These are phyloP conservation scores for Yarrowia osloensis DNA, from an alignment of 805 yeast species.

Conservation along the genomic window DNA sequence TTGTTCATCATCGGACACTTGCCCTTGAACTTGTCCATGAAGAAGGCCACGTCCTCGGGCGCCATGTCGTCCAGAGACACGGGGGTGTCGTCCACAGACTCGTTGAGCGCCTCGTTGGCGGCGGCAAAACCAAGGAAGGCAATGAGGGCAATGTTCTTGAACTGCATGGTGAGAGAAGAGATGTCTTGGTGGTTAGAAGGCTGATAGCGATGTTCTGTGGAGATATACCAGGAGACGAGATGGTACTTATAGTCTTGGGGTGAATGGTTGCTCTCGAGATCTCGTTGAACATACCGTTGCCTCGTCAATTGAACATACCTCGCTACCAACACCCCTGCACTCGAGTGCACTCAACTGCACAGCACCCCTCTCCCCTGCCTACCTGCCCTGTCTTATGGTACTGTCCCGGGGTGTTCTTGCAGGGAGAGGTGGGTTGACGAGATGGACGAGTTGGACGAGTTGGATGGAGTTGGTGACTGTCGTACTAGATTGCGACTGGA, in stretches of 20 bases:
- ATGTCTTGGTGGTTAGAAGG: neutral
- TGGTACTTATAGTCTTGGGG: neutral
- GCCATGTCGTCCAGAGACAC: neutral
- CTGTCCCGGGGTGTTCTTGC: neutral
- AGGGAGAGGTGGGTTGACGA: too few species aligned
- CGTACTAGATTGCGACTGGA: too few species aligned
- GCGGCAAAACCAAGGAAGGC: constrained; percentile 9
- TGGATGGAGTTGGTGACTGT: too few species aligned
- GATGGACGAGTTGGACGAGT: too few species aligned
- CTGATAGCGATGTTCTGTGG: neutral
- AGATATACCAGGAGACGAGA: neutral
- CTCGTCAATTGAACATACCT: neutral
- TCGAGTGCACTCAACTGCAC: too few species aligned
- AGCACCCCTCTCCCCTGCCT: neutral
- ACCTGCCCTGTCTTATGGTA: neutral
- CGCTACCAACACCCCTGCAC: neutral
- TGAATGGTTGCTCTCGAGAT: neutral
- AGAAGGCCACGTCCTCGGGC: constrained; percentile 18
- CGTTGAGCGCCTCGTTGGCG: neutral
- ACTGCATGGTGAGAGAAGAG: neutral
- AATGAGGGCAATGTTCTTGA: constrained; percentile 20
- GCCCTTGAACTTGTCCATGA: constrained; percentile 15
- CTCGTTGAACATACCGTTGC: too few species aligned
- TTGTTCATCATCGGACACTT: constrained; percentile 6
- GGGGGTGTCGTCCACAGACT: constrained; percentile 10